Conservation (phyloP, 345 rosid species). For the Luvunga scandens region DNA sequence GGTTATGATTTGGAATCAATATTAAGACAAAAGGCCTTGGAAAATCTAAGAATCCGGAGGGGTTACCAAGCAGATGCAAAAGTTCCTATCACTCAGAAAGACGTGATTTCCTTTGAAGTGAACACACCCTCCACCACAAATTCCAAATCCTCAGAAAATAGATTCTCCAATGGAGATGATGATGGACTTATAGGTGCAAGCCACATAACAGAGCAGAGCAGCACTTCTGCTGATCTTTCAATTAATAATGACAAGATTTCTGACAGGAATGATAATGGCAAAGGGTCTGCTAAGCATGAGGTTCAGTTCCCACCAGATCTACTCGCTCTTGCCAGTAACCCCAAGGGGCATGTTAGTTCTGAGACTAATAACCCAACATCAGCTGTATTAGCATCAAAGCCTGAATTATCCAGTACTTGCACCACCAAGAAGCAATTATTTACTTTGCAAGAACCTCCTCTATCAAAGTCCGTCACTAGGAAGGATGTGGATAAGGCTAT, state of each 20-base stretch:
- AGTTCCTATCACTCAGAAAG: slow-evolving; percentile 20
- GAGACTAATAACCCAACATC: slow-evolving; percentile 33
- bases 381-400: slow-evolving; percentile 34
- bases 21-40: slow-evolving; percentile 72
- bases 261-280: slow-evolving; percentile 17
- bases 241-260: slow-evolving; percentile 20
- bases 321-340: slow-evolving; percentile 12
- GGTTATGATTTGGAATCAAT: slow-evolving; percentile 58
- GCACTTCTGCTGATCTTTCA: background rate
- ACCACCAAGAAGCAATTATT: slow-evolving; percentile 4
- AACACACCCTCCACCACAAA: slow-evolving; percentile 19
- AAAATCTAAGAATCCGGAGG: slow-evolving; percentile 67
- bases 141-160: slow-evolving; percentile 22
- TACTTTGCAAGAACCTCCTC: slow-evolving; percentile 20
- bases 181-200: slow-evolving; percentile 16
- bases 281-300: slow-evolving; percentile 20
- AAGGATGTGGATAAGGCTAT: slow-evolving; percentile 7
- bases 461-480: slow-evolving; percentile 19
- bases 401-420: slow-evolving; percentile 24
- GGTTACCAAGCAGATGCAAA: slow-evolving; percentile 19
- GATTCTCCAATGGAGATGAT: slow-evolving; percentile 16
- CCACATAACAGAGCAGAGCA: slow-evolving; percentile 11
- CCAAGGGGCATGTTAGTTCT: slow-evolving; percentile 22
- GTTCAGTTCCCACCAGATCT: slow-evolving; percentile 21
- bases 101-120: slow-evolving; percentile 13